These are phyloP conservation scores for Medicago ruthenica DNA, from an alignment of 306 rosid species.

Conservation along the genomic window DNA sequence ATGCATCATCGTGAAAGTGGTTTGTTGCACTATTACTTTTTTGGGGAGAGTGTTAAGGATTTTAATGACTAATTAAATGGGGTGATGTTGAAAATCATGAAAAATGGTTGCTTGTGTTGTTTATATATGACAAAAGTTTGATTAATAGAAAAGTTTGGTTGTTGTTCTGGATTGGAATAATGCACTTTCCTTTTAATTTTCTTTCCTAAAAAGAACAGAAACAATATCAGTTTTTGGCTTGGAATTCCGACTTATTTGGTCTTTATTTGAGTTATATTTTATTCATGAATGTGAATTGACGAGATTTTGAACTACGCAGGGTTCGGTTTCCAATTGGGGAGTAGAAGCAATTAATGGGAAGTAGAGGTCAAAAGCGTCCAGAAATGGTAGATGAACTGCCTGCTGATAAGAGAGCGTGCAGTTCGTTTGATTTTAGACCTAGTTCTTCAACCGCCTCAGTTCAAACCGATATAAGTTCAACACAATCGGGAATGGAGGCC, in stretches of 20 bases:
- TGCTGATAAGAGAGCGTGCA: constrained; percentile 89
- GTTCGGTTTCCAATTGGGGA: constrained; percentile 41
- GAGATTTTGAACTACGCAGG: constrained; percentile 50
- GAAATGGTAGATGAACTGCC: constrained; percentile 85
- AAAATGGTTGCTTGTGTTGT: constrained; percentile 18
- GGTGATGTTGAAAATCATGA: constrained; percentile 39
- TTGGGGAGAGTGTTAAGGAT: constrained; percentile 17
- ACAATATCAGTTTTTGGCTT: neutral
- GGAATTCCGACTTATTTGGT: constrained; percentile 13
- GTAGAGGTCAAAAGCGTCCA: constrained; percentile 87
- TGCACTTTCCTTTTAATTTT: constrained; percentile 27
- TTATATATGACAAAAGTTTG: constrained; percentile 23
- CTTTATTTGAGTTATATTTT: constrained; percentile 25
- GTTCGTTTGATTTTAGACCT: constrained; percentile 84
- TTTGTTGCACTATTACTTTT: constrained; percentile 3
- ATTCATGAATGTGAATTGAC: constrained; percentile 37
- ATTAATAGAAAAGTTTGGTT: constrained; percentile 12
- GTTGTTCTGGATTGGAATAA: constrained; percentile 44
- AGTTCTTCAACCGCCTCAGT: constrained; percentile 78
- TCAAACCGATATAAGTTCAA: constrained; percentile 61
- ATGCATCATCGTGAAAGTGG: constrained; percentile 20
- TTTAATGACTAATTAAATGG: constrained; percentile 20
- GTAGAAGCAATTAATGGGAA: constrained; percentile 64
- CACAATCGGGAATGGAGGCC: constrained; percentile 54
- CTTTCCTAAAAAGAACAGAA: neutral